Evolutionary conservation across 768 basidiomycete genomes (phyloP), one percentile per base, ranked within the genome.

Genomic region (Kwoniella mangroviensis): DNA sequence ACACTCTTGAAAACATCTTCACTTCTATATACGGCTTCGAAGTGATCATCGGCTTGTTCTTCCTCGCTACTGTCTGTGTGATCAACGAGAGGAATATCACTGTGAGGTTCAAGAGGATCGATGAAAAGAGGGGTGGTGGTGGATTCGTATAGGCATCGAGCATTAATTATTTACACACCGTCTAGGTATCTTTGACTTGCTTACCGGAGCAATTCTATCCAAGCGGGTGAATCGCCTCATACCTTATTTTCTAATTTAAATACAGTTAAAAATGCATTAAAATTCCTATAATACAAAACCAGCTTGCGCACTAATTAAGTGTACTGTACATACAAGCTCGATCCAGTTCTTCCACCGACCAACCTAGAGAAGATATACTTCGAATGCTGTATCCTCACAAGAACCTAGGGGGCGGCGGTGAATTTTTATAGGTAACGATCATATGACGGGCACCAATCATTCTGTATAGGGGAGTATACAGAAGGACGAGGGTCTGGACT

Each of bases 101-200:
- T 67, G 90, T 91, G 75, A 89, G 93, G 43, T 95, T 96, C 87
- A 89, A 88, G 86, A 91, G 87, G 84, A 95, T 96, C 72, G 93
- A 95, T 74, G 88, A 88, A 66, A 96, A 95, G 84, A 90, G 92
- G 73, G 93, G 92, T 72, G 92, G 92, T 60, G 85, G 86, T 71
- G 91, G 92, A 71, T 96, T 96, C 77, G 93, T 94, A 71, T 95
- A 84, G 57, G 41, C 41, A 43, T 24, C 17, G 21, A 19, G n/a
- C 41, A 13, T 15, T 17, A 5, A 21, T 59, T 2, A 26, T 34
- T 12, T 0, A 49, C 15, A n/a, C 45, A 34, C 4, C 34, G 34
- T 34, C 34, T 7, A 34, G 34, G 34, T 34, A 34, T 34, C 34
- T 34, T 34, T 34, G 34, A 34, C 34, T 34, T 34, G 34, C 34